These are phyloP conservation scores for Microcyclospora pomicola DNA, from an alignment of 2,329 filamentous ascomycete species.

Conservation along the genomic window DNA sequence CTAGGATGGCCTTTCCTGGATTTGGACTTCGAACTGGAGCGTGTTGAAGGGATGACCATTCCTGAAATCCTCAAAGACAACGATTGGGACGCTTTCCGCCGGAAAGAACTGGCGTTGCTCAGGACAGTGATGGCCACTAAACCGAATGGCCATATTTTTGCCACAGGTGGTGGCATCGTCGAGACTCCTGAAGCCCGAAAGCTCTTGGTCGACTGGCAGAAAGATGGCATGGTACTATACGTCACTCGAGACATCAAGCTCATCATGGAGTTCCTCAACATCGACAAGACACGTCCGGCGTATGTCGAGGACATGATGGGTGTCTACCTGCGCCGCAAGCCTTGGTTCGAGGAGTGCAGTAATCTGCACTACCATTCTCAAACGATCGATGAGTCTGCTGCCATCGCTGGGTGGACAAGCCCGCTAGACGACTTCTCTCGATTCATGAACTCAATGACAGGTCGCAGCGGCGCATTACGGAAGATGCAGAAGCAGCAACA, in stretches of 20 bases:
- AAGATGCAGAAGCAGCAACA: slow-evolving; percentile 50
- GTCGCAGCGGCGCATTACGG: slow-evolving; percentile 40
- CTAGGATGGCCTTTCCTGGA: slow-evolving; percentile 70
- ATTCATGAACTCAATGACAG: slow-evolving; percentile 58
- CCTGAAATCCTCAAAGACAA: slow-evolving; percentile 66
- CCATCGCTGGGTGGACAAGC: slow-evolving; percentile 21
- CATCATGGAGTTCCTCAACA: slow-evolving; percentile 75
- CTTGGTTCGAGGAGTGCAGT: slow-evolving; percentile 84
- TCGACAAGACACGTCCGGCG: slow-evolving; percentile 80
- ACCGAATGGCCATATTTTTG: slow-evolving; percentile 65
- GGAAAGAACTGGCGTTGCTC: slow-evolving; percentile 62
- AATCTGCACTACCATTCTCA: slow-evolving; percentile 89
- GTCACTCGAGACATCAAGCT: slow-evolving; percentile 79
- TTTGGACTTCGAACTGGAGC: slow-evolving; percentile 76
- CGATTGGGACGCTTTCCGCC: slow-evolving; percentile 83
- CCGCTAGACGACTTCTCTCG: slow-evolving; percentile 50
- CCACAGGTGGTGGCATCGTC: slow-evolving; percentile 86
- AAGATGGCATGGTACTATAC: slow-evolving; percentile 72
- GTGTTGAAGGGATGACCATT: slow-evolving; percentile 58
- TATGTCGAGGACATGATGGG: slow-evolving; percentile 86
- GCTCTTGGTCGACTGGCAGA: slow-evolving; percentile 58
- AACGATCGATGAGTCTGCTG: slow-evolving; percentile 33
- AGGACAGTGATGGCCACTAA: slow-evolving; percentile 61
- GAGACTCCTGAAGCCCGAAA: slow-evolving; percentile 70
- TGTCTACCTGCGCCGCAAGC: slow-evolving; percentile 78